These are phyloP conservation scores for Boechera stricta DNA, from an alignment of 345 rosid genomes.

Conservation along the genomic window DNA sequence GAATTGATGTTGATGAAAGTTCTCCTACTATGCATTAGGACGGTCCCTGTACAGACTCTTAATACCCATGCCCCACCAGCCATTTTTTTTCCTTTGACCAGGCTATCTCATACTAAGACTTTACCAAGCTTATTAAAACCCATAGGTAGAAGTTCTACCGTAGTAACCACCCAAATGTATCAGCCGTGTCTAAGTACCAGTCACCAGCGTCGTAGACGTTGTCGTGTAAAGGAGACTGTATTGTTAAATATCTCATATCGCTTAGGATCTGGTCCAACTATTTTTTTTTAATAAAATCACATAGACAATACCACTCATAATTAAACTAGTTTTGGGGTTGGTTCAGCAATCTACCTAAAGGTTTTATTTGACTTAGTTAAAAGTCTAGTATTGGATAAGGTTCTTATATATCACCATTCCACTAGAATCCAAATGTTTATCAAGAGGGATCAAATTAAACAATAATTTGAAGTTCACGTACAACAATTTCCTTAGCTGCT, in stretches of 20 bases:
- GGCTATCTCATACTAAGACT: no score
- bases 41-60: no score
- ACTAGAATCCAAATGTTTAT: background rate
- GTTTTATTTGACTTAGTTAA: background rate
- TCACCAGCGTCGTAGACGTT: background rate
- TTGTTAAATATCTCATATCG: background rate
- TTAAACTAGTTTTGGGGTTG: background rate
- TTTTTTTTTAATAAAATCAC: background rate
- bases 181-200: no score
- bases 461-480: background rate
- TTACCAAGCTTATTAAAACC: background rate
- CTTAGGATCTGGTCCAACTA: background rate
- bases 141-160: no score
- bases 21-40: no score
- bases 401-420: background rate
- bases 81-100: no score
- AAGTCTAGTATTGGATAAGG: background rate
- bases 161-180: no score
- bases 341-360: background rate
- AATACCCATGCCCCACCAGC: no score
- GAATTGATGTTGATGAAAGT: no score
- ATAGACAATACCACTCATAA: background rate
- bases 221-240: background rate
- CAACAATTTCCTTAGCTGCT: background rate
- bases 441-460: background rate